These are phyloP conservation scores for Cytidiella melzeri DNA, from an alignment of 768 basidiomycete genomes.

Conservation along the genomic window DNA sequence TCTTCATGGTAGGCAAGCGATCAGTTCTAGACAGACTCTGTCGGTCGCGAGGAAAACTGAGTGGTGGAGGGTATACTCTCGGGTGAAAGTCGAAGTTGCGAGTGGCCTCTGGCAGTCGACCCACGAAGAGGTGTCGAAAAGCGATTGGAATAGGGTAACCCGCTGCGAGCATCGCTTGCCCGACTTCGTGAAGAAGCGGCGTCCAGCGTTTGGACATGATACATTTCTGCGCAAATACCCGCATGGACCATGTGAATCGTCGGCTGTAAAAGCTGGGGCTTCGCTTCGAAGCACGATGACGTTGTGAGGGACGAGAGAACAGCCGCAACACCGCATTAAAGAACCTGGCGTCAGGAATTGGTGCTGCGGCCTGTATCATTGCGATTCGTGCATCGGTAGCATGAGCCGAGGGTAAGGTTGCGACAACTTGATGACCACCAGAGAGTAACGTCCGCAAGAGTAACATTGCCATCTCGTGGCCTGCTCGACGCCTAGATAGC, in stretches of 20 bases:
- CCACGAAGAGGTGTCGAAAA: constrained; percentile 35
- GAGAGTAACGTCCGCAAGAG: constrained; percentile 28
- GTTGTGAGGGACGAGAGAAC: constrained; percentile 6
- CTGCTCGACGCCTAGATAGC: constrained; percentile 5
- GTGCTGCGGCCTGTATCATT: constrained; percentile 19
- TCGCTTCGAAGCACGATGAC: too few relatives aligned
- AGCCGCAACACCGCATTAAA: constrained; percentile 57
- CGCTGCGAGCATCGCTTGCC: constrained; percentile 31
- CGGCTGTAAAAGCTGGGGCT: too few relatives aligned
- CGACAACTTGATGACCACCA: constrained; percentile 14
- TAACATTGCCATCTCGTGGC: constrained; percentile 22
- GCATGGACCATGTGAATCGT: not conserved
- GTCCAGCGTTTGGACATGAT: constrained; percentile 23
- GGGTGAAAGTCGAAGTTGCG: not conserved
- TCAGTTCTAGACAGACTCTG: constrained; percentile 12
- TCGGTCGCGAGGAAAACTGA: not conserved
- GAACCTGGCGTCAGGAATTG: constrained; percentile 55
- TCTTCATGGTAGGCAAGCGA: constrained; percentile 24
- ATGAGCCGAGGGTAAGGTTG: constrained; percentile 15
- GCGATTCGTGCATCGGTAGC: constrained; percentile 17
- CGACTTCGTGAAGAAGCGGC: constrained; percentile 31
- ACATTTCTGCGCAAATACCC: constrained; percentile 14
- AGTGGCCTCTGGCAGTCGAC: constrained; percentile 16
- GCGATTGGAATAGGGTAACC: constrained; percentile 37
- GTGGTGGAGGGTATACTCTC: not conserved